Percentiles rank a stretch among this genome's conserved stretches.
phyloP scores from a whole-genome alignment of 306 rosid genomes.

The Neltuma alba region DNA sequence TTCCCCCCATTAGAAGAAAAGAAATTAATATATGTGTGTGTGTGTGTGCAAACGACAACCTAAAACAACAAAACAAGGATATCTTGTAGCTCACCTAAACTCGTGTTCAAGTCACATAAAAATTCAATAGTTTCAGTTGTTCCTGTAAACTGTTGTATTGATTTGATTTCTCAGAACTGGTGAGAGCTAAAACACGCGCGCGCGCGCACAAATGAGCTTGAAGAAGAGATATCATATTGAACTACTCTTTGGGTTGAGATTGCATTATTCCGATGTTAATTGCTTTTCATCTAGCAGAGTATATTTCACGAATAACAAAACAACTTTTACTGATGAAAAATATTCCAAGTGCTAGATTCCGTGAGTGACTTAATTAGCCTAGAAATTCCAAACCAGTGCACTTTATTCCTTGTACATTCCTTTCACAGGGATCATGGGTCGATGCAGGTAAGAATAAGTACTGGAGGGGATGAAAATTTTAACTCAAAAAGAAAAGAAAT shows the following conservation, averaged over 20 bases:
- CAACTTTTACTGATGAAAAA: neutral
- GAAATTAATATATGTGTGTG: neutral
- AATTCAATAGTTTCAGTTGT: neutral
- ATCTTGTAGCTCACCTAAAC: slow-evolving; percentile 43
- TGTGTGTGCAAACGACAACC: slow-evolving; percentile 6
- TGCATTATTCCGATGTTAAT: neutral
- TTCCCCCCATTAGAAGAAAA: slow-evolving; percentile 28
- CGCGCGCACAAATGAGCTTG: neutral
- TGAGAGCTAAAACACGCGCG: neutral
- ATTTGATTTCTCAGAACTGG: neutral
- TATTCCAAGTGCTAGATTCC: neutral
- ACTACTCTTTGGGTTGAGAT: neutral
- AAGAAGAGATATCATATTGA: neutral
- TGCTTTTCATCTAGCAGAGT: too few relatives aligned
- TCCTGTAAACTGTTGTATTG: neutral
- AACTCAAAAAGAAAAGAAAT: neutral
- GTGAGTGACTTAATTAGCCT: neutral
- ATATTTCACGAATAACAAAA: neutral
- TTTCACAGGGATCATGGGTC: too few relatives aligned
- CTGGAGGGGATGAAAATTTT: neutral
- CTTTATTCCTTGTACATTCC: neutral
- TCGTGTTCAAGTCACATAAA: slow-evolving; percentile 33
- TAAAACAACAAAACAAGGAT: slow-evolving; percentile 25
- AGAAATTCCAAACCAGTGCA: neutral
- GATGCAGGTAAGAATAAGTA: neutral